These are phyloP conservation scores for Aegle marmelos DNA, from an alignment of 345 rosid genomes.

Conservation along the genomic window DNA sequence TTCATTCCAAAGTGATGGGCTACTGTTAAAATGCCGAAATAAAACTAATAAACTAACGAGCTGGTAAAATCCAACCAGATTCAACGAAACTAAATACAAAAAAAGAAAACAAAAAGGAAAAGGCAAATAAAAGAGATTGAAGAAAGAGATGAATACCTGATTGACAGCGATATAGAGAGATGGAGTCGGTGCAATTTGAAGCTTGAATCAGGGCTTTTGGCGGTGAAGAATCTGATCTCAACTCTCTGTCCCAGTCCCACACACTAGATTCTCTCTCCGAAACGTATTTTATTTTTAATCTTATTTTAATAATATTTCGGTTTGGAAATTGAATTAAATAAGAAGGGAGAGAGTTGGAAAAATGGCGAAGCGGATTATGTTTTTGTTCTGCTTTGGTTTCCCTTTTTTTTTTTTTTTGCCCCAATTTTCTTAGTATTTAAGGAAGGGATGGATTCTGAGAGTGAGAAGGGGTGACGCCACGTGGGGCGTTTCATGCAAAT, in stretches of 20 bases:
- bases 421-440: conserved; percentile 13
- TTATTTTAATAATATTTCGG: too few relatives aligned
- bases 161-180: conserved; percentile 4
- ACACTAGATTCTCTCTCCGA: not conserved
- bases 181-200: not conserved
- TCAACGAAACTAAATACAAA: not conserved
- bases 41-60: not conserved
- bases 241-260: not conserved
- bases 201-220: conserved; percentile 20
- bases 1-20: not conserved
- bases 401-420: too few relatives aligned
- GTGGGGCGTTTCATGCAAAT: conserved; percentile 36
- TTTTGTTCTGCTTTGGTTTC: not conserved
- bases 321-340: not conserved
- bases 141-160: conserved; percentile 19
- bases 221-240: conserved; percentile 20
- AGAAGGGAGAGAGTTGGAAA: not conserved
- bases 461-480: conserved; percentile 25
- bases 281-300: not conserved
- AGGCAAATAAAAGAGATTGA: not conserved
- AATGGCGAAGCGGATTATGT: not conserved
- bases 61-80: not conserved
- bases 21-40: not conserved
- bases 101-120: not conserved
- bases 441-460: not conserved